Evolutionary conservation across 1,139 yeast genomes (phyloP).

Genomic region (Hansenula lynferdii): DNA sequence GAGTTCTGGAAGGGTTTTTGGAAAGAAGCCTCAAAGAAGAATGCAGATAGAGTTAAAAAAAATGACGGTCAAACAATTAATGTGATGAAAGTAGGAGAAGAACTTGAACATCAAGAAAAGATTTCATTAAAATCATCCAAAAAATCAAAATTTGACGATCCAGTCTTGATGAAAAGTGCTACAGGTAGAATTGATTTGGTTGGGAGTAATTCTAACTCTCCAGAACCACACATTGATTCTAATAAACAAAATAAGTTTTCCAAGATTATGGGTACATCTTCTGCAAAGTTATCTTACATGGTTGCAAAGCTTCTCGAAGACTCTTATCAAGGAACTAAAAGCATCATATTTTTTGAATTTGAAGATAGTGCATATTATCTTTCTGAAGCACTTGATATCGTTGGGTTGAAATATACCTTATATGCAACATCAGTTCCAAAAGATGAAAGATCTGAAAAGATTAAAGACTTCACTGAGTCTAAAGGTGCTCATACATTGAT

Average conservation of each 20-base stretch:
- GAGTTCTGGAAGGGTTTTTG: constrained; percentile 52
- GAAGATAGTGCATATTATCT: constrained; percentile 68
- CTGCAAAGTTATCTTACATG: constrained; percentile 57
- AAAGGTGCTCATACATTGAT: constrained; percentile 48
- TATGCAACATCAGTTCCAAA: constrained; percentile 58
- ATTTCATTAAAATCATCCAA: constrained; percentile 13
- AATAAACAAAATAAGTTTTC: constrained; percentile 16
- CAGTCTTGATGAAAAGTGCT: neutral
- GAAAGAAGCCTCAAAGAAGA: constrained; percentile 36
- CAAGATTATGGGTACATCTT: constrained; percentile 49
- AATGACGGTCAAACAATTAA: constrained; percentile 21
- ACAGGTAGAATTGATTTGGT: neutral
- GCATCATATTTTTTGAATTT: constrained; percentile 64
- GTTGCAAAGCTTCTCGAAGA: constrained; percentile 49
- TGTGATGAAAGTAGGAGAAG: constrained; percentile 11
- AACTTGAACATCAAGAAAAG: constrained; percentile 13
- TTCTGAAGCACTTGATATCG: constrained; percentile 56
- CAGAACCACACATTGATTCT: constrained; percentile 1
- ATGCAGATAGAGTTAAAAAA: constrained; percentile 22
- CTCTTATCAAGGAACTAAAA: constrained; percentile 40
- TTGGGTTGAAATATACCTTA: constrained; percentile 56
- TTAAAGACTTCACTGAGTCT: constrained; percentile 45
- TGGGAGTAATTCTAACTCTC: neutral
- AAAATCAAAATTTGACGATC: constrained; percentile 4
- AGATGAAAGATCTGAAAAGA: constrained; percentile 45